phyloP scores from a whole-genome alignment of 2,329 filamentous ascomycete species.

The Aspergillus nomiae region DNA sequence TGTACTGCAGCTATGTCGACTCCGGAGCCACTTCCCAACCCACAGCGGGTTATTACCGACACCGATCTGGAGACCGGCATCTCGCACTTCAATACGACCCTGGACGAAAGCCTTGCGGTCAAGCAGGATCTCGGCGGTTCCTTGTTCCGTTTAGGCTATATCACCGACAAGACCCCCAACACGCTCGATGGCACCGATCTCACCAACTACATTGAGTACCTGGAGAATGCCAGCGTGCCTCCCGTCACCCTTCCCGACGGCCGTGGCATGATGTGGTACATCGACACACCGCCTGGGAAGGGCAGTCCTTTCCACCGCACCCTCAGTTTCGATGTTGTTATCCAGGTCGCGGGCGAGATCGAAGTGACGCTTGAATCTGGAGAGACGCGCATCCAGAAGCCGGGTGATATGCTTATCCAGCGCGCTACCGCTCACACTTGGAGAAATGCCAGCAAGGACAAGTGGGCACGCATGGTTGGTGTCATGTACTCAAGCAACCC shows the following conservation, averaged over 20 bases:
- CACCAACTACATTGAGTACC: slow-evolving; percentile 7
- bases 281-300: slow-evolving; percentile 8
- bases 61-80: slow-evolving; percentile 6
- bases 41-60: slow-evolving; percentile 8
- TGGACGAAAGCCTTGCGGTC: slow-evolving; percentile 6
- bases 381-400: slow-evolving; percentile 9
- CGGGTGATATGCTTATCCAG: slow-evolving; percentile 11
- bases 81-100: slow-evolving; percentile 4
- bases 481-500: slow-evolving; percentile 7
- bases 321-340: slow-evolving; percentile 5
- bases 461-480: slow-evolving; percentile 8
- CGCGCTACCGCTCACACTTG: slow-evolving; percentile 8
- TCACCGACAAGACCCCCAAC: slow-evolving; percentile 9
- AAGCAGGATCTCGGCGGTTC: slow-evolving; percentile 8
- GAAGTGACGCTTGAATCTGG: slow-evolving; percentile 10
- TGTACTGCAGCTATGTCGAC: slow-evolving; percentile 7
- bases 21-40: slow-evolving; percentile 7
- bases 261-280: slow-evolving; percentile 9
- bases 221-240: slow-evolving; percentile 8
- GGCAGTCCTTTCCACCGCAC: slow-evolving; percentile 11
- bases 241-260: slow-evolving; percentile 6
- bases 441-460: slow-evolving; percentile 9
- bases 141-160: slow-evolving; percentile 7
- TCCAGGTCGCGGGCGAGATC: slow-evolving; percentile 12
- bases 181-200: slow-evolving; percentile 8